Percentiles rank a stretch among this genome's conserved stretches.
These are phyloP conservation scores for Solanum bukasovii DNA, from an alignment of 257 asterid species.

Conservation along the genomic window DNA sequence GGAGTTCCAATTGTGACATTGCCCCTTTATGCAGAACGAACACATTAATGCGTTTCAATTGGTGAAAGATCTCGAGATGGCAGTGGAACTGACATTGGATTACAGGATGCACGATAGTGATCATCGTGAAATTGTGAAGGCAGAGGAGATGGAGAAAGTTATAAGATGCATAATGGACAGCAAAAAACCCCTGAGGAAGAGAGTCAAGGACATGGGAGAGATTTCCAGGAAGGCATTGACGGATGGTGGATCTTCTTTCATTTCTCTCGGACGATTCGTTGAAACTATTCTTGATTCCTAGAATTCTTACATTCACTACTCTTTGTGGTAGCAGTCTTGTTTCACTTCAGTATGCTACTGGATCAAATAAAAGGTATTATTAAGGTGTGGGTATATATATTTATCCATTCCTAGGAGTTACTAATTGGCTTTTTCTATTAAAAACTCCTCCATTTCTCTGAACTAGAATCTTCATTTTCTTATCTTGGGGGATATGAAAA, in stretches of 20 bases:
- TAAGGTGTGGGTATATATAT: neutral
- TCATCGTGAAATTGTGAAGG: neutral
- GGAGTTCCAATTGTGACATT: constrained; percentile 3
- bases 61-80: neutral
- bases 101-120: neutral
- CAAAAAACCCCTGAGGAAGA: neutral
- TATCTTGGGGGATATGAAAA: too few relatives aligned
- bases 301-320: neutral
- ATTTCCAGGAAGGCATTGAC: neutral
- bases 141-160: neutral
- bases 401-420: neutral
- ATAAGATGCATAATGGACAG: neutral
- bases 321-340: too few relatives aligned
- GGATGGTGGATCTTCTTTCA: constrained; percentile 2
- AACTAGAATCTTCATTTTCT: too few relatives aligned
- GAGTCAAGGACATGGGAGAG: neutral
- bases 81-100: neutral
- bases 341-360: too few relatives aligned
- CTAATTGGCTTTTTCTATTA: too few relatives aligned
- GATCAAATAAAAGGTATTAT: too few relatives aligned
- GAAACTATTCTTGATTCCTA: neutral
- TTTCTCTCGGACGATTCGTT: neutral
- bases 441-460: too few relatives aligned
- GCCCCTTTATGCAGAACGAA: constrained; percentile 3
- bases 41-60: neutral